Evolutionary conservation across 805 yeast species (phyloP).

Genomic region (Saccharomycodes ludwigii): DNA sequence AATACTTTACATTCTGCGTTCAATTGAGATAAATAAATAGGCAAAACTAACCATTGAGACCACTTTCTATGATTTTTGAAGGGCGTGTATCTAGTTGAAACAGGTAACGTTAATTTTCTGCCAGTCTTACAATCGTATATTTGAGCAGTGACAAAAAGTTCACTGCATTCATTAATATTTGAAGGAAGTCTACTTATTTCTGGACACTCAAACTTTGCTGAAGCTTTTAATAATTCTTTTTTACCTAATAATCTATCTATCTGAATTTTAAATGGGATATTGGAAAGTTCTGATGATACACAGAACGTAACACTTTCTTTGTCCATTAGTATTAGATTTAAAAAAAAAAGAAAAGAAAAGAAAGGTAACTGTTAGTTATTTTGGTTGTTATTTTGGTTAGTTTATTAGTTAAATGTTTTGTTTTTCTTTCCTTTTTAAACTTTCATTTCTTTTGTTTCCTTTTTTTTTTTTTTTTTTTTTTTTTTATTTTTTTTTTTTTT

Average conservation of each 20-base stretch:
- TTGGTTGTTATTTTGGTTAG: no score
- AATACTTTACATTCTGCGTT: slow-evolving; percentile 48
- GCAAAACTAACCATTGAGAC: slow-evolving; percentile 64
- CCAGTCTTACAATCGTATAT: slow-evolving; percentile 29
- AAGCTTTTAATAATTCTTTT: slow-evolving; percentile 28
- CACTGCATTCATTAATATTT: slow-evolving; percentile 24
- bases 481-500: no score
- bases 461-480: no score
- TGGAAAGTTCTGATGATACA: slow-evolving; percentile 39
- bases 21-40: slow-evolving; percentile 62
- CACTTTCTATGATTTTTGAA: slow-evolving; percentile 38
- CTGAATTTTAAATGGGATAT: slow-evolving; percentile 35
- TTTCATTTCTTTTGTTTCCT: no score
- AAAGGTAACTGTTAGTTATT: no score
- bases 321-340: no score
- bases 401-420: no score
- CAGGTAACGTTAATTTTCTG: slow-evolving; percentile 36
- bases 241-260: slow-evolving; percentile 36
- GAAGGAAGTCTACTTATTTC: slow-evolving; percentile 29
- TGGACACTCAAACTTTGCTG: slow-evolving; percentile 38
- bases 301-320: slow-evolving; percentile 38
- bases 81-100: slow-evolving; percentile 36
- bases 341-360: no score
- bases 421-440: no score
- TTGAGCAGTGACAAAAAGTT: slow-evolving; percentile 33